Evolutionary conservation across 495 filamentous ascomycete species (phyloP).

Genomic region (Chlorociboria aeruginascens): DNA sequence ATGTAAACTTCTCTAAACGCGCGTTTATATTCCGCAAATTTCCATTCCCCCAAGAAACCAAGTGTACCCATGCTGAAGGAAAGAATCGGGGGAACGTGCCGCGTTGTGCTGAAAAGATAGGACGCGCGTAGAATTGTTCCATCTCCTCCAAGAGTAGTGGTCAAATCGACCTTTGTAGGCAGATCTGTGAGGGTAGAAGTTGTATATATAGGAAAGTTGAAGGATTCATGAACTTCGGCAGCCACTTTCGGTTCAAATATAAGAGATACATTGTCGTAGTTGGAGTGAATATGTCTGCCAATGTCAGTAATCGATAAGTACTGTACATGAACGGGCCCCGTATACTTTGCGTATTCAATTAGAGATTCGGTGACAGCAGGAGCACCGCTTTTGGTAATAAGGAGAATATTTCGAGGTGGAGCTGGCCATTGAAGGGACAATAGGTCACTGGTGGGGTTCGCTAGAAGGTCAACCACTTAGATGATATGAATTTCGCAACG

Average conservation of each 20-base stretch:
- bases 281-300: slow-evolving; percentile 56
- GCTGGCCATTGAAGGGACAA: slow-evolving; percentile 80
- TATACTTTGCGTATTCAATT: slow-evolving; percentile 61
- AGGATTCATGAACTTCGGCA: slow-evolving; percentile 52
- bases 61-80: slow-evolving; percentile 95
- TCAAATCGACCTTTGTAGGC: slow-evolving; percentile 67
- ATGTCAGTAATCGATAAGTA: slow-evolving; percentile 3
- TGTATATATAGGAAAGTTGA: slow-evolving; percentile 72
- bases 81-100: slow-evolving; percentile 79
- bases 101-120: slow-evolving; percentile 75
- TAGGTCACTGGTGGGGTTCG: slow-evolving; percentile 29
- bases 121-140: slow-evolving; percentile 89
- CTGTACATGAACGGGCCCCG: neutral
- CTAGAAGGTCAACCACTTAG: slow-evolving; percentile 6
- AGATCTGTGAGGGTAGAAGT: slow-evolving; percentile 25
- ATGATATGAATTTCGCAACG: neutral
- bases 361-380: slow-evolving; percentile 59
- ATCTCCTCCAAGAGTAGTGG: slow-evolving; percentile 84
- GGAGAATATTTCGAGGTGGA: slow-evolving; percentile 78
- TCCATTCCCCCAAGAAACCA: slow-evolving; percentile 94
- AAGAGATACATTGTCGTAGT: slow-evolving; percentile 70
- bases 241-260: slow-evolving; percentile 75
- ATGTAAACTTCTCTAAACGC: slow-evolving; percentile 91
- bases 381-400: slow-evolving; percentile 76
- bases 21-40: slow-evolving; percentile 77